phyloP scores from a whole-genome alignment of 1,284 basidiomycete genomes.

The Cryptococcus wingfieldii region DNA sequence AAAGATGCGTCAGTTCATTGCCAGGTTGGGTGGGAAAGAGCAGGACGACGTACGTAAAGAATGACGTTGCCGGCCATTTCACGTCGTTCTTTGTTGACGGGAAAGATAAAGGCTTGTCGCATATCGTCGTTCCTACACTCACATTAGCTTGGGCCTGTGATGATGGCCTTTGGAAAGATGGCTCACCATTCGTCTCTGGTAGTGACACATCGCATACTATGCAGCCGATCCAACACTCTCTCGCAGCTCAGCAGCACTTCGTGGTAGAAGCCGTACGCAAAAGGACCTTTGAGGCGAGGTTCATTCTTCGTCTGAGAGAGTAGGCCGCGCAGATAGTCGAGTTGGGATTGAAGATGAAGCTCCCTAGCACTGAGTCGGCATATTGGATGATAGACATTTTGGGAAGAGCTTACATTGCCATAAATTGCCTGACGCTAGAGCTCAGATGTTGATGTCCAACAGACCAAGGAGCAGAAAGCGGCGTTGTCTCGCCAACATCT shows the following conservation, averaged over 20 bases:
- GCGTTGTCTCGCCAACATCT: slow-evolving; percentile 10
- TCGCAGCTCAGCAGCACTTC: slow-evolving; percentile 80
- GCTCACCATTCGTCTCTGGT: slow-evolving; percentile 84
- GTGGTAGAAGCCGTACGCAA: slow-evolving; percentile 75
- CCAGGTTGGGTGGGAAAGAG: not conserved
- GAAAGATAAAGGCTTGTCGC: slow-evolving; percentile 77
- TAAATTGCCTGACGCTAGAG: slow-evolving; percentile 65
- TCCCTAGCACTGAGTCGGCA: slow-evolving; percentile 60
- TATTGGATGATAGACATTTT: not conserved
- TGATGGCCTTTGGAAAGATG: not conserved
- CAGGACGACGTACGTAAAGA: slow-evolving; percentile 54
- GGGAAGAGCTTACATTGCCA: slow-evolving; percentile 67
- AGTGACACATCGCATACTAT: slow-evolving; percentile 92
- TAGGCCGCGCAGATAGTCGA: slow-evolving; percentile 75
- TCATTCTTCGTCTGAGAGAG: slow-evolving; percentile 86
- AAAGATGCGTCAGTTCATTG: slow-evolving; percentile 9
- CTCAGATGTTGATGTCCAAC: slow-evolving; percentile 28
- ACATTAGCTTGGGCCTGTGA: not conserved
- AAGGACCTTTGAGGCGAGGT: slow-evolving; percentile 89
- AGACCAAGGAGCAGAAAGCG: slow-evolving; percentile 3
- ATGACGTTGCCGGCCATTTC: slow-evolving; percentile 90
- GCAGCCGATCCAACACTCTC: slow-evolving; percentile 76
- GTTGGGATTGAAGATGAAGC: slow-evolving; percentile 81
- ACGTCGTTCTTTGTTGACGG: slow-evolving; percentile 76
- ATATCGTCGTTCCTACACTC: slow-evolving; percentile 47